Conservation (phyloP, 805 yeast genomes). For the Lipomyces mesembrius region DNA sequence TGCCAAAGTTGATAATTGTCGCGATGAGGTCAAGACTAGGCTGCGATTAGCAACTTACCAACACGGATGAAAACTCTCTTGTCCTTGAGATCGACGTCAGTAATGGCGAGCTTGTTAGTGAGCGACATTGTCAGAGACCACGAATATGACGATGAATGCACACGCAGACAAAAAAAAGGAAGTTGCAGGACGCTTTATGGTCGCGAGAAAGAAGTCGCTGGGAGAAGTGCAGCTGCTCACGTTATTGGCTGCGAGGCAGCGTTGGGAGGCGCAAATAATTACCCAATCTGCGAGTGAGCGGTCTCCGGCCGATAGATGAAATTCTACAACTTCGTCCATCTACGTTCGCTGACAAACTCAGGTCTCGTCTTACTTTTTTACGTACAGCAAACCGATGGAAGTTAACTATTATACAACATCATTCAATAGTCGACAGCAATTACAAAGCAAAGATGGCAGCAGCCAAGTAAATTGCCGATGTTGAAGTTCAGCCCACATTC, state of each 20-base stretch:
- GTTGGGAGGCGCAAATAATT: no score
- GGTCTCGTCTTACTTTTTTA: background rate
- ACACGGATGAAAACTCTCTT: constrained; percentile 99
- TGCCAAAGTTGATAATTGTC: background rate
- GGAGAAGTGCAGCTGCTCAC: background rate
- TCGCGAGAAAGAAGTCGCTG: background rate
- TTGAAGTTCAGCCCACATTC: background rate
- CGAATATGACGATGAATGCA: background rate
- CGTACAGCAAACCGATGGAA: background rate
- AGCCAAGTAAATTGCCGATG: no score
- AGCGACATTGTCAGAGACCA: constrained; percentile 69
- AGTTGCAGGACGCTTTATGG: background rate
- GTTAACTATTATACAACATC: background rate
- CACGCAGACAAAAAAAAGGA: background rate
- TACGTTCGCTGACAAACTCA: no score
- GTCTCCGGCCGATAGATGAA: no score
- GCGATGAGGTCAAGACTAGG: constrained; percentile 5
- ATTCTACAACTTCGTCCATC: no score
- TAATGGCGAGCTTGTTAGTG: constrained; percentile 89
- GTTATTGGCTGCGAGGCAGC: background rate
- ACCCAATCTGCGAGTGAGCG: no score
- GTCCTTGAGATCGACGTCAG: constrained; percentile 82
- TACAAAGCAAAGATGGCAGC: no score
- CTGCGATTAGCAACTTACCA: constrained; percentile 51
- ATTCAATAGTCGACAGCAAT: background rate